phyloP scores from a whole-genome alignment of 495 filamentous ascomycete genomes.

The Podospora didyma region DNA sequence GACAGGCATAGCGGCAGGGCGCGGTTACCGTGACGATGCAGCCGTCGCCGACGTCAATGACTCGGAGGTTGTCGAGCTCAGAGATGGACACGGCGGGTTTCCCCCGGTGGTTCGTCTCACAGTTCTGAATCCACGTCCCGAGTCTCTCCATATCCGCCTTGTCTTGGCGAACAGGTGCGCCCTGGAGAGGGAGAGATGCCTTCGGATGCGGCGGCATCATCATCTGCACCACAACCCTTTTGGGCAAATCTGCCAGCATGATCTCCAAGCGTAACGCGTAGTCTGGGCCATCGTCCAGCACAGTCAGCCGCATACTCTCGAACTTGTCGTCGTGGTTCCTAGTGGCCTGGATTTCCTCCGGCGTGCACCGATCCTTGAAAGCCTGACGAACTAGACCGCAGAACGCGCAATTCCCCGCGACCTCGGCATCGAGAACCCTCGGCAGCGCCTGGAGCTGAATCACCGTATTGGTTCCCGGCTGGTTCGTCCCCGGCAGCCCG shows the following conservation, averaged over 20 bases:
- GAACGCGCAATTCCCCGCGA: constrained; percentile 4
- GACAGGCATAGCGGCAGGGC: constrained; percentile 11
- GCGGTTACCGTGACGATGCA: neutral
- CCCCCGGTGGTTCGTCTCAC: constrained; percentile 3
- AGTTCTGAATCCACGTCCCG: constrained; percentile 4
- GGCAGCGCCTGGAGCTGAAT: constrained; percentile 7
- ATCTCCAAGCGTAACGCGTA: constrained; percentile 13
- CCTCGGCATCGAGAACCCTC: neutral
- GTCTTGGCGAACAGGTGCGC: neutral
- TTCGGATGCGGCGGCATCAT: neutral
- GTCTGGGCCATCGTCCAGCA: constrained; percentile 10
- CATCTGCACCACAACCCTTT: constrained; percentile 5
- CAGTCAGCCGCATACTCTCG: constrained; percentile 2
- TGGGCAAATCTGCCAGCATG: neutral
- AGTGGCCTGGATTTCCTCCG: neutral
- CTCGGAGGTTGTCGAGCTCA: neutral
- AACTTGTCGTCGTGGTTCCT: neutral
- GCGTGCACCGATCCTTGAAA: constrained; percentile 4
- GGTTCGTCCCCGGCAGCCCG: constrained; percentile 7
- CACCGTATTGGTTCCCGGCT: neutral
- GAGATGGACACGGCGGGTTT: neutral
- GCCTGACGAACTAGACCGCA: constrained; percentile 9
- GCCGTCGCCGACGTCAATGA: constrained; percentile 11
- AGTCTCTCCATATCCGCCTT: constrained; percentile 4
- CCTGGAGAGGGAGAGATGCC: constrained; percentile 2